Percentiles rank a stretch among this genome's conserved stretches.
phyloP scores from a whole-genome alignment of 1,139 yeast species.

The Wickerhamomyces sp. region DNA sequence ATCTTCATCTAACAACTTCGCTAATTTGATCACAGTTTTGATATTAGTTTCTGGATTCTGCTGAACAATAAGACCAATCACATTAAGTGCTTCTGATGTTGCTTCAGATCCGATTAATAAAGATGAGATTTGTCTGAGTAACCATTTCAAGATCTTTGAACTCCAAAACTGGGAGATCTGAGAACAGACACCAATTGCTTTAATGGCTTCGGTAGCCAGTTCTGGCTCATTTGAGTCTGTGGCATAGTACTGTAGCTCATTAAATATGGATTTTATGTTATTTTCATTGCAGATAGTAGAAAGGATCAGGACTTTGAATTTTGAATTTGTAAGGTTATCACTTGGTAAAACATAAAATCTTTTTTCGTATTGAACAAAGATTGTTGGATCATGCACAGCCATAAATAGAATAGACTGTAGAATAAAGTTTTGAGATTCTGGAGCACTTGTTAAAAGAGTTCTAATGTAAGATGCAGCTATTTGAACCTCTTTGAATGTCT shows the following conservation, averaged over 20 bases:
- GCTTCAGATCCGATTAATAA: conserved; percentile 27
- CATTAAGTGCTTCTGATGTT: conserved; percentile 59
- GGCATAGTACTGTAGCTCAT: conserved; percentile 67
- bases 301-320: conserved; percentile 60
- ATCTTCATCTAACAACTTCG: conserved; percentile 28
- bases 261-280: conserved; percentile 50
- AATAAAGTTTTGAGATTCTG: conserved; percentile 35
- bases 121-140: conserved; percentile 35
- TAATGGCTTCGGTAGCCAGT: conserved; percentile 52
- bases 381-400: conserved; percentile 36
- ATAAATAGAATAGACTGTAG: conserved; percentile 41
- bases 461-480: conserved; percentile 50
- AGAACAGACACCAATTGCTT: conserved; percentile 53
- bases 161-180: conserved; percentile 33
- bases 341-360: conserved; percentile 57
- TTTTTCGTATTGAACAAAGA: conserved; percentile 44
- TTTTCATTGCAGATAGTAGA: conserved; percentile 50
- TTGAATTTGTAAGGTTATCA: conserved; percentile 46
- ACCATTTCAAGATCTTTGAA: conserved; percentile 38
- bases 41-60: conserved; percentile 41
- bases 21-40: conserved; percentile 36
- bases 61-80: conserved; percentile 71
- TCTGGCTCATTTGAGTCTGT: conserved; percentile 32
- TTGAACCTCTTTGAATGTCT: conserved; percentile 41
- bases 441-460: conserved; percentile 27